Percentiles rank a stretch among this genome's conserved stretches.
These are phyloP conservation scores for Scleromitrula shiraiana DNA, from an alignment of 2,329 filamentous ascomycete species.

Conservation along the genomic window DNA sequence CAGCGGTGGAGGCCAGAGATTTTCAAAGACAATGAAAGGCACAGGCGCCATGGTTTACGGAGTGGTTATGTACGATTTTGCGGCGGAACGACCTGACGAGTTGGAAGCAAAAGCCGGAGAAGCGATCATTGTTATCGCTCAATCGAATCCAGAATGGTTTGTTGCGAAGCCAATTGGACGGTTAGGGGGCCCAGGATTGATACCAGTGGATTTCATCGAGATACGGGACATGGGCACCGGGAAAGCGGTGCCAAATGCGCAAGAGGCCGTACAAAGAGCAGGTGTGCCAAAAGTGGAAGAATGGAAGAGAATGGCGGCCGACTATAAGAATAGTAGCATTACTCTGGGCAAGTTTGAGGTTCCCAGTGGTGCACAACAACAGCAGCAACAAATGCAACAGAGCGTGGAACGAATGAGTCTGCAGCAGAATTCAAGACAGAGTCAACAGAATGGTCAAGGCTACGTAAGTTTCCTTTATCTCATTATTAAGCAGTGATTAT, in stretches of 20 bases:
- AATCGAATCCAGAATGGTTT: conserved; percentile 98
- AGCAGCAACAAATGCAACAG: conserved; percentile 56
- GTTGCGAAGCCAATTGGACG: conserved; percentile 98
- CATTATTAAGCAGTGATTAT: background rate
- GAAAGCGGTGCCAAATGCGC: conserved; percentile 69
- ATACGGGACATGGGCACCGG: conserved; percentile 90
- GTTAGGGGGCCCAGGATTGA: conserved; percentile 88
- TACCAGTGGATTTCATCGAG: conserved; percentile 94
- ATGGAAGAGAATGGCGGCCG: conserved; percentile 99
- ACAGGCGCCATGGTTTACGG: conserved; percentile 88
- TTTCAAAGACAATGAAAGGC: conserved; percentile 45
- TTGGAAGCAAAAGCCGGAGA: conserved; percentile 91
- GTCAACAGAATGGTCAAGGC: conserved; percentile 40
- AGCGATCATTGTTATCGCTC: conserved; percentile 95
- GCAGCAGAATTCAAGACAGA: conserved; percentile 42
- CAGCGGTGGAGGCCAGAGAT: conserved; percentile 29
- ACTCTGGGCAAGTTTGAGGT: conserved; percentile 83
- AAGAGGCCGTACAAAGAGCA: conserved; percentile 78
- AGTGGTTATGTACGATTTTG: conserved; percentile 94
- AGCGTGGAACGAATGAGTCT: conserved; percentile 75
- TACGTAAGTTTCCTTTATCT: conserved; percentile 34
- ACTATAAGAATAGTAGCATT: conserved; percentile 99
- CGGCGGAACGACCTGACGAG: conserved; percentile 91
- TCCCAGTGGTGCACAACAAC: conserved; percentile 40
- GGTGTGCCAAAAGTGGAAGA: conserved; percentile 94